Conservation (phyloP, 2,329 filamentous ascomycete species). For the Rachicladosporium sp. region DNA sequence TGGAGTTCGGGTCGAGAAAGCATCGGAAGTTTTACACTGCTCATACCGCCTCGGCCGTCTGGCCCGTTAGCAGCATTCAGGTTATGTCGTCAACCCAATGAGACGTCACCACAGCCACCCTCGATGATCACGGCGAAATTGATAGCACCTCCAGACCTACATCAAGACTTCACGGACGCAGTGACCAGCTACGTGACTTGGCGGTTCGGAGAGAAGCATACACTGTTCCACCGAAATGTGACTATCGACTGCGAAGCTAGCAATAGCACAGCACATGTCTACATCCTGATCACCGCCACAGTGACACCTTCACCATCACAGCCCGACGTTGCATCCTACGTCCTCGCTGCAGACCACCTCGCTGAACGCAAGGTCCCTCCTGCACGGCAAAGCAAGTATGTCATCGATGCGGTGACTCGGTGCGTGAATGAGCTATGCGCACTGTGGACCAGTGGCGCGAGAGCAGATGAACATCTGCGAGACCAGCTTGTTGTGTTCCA, state of each 20-base stretch:
- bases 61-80: slow-evolving; percentile 25
- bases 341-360: slow-evolving; percentile 40
- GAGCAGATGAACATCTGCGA: slow-evolving; percentile 42
- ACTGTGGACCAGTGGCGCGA: slow-evolving; percentile 36
- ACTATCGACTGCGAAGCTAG: slow-evolving; percentile 13
- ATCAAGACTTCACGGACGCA: slow-evolving; percentile 10
- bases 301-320: too few relatives aligned
- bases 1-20: slow-evolving; percentile 37
- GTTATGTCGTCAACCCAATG: slow-evolving; percentile 18
- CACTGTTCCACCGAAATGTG: slow-evolving; percentile 1
- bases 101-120: slow-evolving; percentile 8
- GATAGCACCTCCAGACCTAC: slow-evolving; percentile 24
- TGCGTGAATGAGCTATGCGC: slow-evolving; percentile 25
- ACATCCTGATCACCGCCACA: slow-evolving; percentile 46
- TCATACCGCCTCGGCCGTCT: slow-evolving; percentile 30
- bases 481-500: slow-evolving; percentile 51
- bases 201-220: too few relatives aligned
- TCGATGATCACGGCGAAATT: slow-evolving; percentile 24
- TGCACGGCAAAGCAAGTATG: slow-evolving; percentile 10
- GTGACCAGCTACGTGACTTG: too few relatives aligned
- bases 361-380: slow-evolving; percentile 27
- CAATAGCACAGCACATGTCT: slow-evolving; percentile 26
- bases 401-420: slow-evolving; percentile 32
- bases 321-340: slow-evolving; percentile 26
- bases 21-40: slow-evolving; percentile 39